Conservation (phyloP, 2,329 filamentous ascomycete genomes). For the Nigrograna mackinnonii region DNA sequence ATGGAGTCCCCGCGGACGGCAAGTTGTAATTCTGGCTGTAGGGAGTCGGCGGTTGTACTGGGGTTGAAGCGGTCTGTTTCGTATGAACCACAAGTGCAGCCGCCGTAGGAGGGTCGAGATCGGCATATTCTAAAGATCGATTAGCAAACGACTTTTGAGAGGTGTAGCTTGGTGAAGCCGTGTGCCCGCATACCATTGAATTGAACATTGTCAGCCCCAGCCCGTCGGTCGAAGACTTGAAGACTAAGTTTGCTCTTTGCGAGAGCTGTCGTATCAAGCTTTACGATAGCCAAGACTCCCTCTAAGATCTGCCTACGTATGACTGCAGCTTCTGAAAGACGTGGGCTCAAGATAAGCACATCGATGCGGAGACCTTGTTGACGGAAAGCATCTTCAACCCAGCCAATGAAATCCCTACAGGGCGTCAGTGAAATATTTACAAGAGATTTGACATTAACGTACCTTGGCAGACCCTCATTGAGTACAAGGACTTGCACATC, state of each 20-base stretch:
- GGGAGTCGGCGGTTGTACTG: conserved; percentile 25
- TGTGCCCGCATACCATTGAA: conserved; percentile 65
- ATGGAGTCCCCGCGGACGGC: conserved; percentile 26
- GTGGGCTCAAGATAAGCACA: conserved; percentile 77
- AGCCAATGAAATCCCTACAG: conserved; percentile 72
- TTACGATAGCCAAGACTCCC: conserved; percentile 83
- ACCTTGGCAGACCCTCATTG: conserved; percentile 63
- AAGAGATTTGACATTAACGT: conserved; percentile 7
- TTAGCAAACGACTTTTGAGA: conserved; percentile 17
- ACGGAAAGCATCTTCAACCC: conserved; percentile 78
- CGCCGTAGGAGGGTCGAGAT: conserved; percentile 76
- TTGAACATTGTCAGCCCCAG: conserved; percentile 72
- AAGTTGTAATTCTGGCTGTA: conserved; percentile 32
- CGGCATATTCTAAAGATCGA: conserved; percentile 68
- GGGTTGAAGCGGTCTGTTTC: conserved; percentile 54
- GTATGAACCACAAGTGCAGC: conserved; percentile 79
- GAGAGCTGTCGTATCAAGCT: conserved; percentile 73
- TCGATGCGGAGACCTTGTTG: conserved; percentile 74
- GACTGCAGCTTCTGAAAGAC: conserved; percentile 76
- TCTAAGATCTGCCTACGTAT: conserved; percentile 84
- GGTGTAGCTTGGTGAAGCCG: not conserved
- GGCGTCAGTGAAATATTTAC: conserved; percentile 4
- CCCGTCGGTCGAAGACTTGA: conserved; percentile 82
- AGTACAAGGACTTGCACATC: conserved; percentile 88
- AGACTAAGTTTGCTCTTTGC: conserved; percentile 74